Evolutionary conservation across 305 asterid genomes (phyloP).

Genomic region (Ilex paraguariensis): DNA sequence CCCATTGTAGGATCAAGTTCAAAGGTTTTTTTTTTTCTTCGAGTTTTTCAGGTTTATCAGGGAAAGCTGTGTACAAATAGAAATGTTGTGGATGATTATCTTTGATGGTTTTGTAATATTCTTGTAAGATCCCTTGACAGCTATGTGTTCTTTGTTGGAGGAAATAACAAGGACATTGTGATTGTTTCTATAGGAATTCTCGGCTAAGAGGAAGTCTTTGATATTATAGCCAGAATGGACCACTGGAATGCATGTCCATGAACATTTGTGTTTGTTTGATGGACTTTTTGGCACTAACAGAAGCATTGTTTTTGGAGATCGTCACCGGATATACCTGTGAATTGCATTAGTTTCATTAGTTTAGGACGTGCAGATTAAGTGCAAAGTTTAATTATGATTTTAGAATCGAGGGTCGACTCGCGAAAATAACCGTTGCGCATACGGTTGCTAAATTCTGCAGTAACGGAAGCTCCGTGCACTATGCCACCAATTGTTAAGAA

Average conservation of each 20-base stretch:
- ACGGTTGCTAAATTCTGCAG: no score
- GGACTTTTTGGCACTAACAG: no score
- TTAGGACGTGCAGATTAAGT: no score
- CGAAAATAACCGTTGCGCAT: no score
- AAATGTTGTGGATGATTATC: neutral
- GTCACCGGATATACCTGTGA: no score
- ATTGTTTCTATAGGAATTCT: neutral
- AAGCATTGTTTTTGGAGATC: no score
- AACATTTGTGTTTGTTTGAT: no score
- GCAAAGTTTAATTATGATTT: no score
- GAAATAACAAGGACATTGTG: neutral
- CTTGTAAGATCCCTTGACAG: neutral
- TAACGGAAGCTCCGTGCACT: no score
- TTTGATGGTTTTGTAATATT: neutral
- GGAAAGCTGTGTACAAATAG: neutral
- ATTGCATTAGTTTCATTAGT: no score
- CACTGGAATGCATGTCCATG: neutral
- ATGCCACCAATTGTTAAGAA: no score
- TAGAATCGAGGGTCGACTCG: no score
- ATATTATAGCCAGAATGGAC: neutral
- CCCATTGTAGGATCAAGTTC: conserved; percentile 18
- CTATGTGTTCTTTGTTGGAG: neutral
- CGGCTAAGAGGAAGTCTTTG: neutral
- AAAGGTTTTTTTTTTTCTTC: neutral
- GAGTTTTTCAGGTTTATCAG: neutral